Evolutionary conservation across 371 early-diverging fungal species (phyloP).

Genomic region (Mortierella sp.): DNA sequence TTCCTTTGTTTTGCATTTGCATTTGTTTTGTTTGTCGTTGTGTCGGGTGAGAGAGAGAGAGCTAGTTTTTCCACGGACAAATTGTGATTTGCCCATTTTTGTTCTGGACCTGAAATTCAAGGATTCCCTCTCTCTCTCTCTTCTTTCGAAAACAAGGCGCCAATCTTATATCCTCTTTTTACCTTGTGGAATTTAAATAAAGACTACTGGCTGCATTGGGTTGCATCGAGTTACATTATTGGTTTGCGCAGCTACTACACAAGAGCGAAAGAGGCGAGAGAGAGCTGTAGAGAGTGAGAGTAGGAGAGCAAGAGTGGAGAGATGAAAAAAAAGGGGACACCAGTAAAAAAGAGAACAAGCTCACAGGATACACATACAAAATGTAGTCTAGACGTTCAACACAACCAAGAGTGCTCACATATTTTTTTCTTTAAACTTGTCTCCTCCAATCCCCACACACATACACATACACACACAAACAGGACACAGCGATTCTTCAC

Average conservation of each 20-base stretch:
- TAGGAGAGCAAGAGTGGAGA: neutral
- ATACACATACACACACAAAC: no score
- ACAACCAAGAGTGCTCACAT: neutral
- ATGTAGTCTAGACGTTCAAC: no score
- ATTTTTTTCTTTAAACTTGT: neutral
- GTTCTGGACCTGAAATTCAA: neutral
- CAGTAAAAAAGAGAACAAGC: no score
- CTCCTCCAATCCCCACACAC: no score
- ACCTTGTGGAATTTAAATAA: neutral
- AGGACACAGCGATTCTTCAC: constrained; percentile 39
- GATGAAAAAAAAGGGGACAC: neutral
- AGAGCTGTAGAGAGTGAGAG: no score
- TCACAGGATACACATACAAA: no score
- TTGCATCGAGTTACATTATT: no score
- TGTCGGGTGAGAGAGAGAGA: neutral
- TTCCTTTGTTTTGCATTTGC: neutral
- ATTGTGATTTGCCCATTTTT: neutral
- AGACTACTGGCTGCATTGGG: neutral
- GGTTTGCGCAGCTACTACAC: no score
- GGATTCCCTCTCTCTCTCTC: no score
- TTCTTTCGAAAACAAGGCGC: no score
- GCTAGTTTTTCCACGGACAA: neutral
- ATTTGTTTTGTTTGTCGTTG: neutral
- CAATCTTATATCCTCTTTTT: neutral
- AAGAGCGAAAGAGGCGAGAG: no score